Conservation (phyloP, 2,329 filamentous ascomycete genomes). For the Pyrenochaeta sp. region DNA sequence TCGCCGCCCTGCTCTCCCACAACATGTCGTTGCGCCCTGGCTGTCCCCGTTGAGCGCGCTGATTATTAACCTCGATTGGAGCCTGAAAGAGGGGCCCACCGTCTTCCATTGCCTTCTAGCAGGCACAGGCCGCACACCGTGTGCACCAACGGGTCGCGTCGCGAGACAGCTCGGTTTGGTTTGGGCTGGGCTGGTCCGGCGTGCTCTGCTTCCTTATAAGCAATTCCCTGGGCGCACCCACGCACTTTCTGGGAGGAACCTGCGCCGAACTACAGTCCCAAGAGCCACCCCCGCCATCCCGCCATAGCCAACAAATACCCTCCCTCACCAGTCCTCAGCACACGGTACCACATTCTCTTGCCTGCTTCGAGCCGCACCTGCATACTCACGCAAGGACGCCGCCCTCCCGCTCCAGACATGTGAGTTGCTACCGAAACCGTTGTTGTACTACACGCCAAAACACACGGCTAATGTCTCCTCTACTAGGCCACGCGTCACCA, state of each 20-base stretch:
- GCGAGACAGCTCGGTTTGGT: conserved; percentile 1
- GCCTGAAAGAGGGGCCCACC: conserved; percentile 29
- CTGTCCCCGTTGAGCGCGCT: conserved; percentile 12
- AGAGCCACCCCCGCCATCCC: conserved; percentile 26
- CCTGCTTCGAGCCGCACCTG: conserved; percentile 43
- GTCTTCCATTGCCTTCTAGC: conserved; percentile 43
- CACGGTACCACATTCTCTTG: conserved; percentile 46
- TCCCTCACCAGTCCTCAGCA: conserved; percentile 19
- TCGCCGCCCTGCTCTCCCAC: neutral
- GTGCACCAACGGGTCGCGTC: conserved; percentile 4
- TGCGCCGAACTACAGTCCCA: conserved; percentile 24
- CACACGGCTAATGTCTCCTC: conserved; percentile 39
- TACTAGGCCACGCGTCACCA: conserved; percentile 79
- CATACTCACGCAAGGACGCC: conserved; percentile 46
- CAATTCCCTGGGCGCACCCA: conserved; percentile 27
- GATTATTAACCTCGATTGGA: conserved; percentile 35
- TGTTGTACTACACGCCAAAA: conserved; percentile 44
- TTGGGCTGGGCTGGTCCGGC: neutral
- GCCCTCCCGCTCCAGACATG: conserved; percentile 38
- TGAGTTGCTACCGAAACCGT: conserved; percentile 44
- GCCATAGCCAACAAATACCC: conserved; percentile 15
- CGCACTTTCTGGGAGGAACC: conserved; percentile 24
- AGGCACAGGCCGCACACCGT: conserved; percentile 10
- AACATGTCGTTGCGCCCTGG: conserved; percentile 24
- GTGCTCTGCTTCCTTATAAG: conserved; percentile 29